Evolutionary conservation across 2,329 filamentous ascomycete genomes (phyloP).

Genomic region (Neopestalotiopsis rosae): DNA sequence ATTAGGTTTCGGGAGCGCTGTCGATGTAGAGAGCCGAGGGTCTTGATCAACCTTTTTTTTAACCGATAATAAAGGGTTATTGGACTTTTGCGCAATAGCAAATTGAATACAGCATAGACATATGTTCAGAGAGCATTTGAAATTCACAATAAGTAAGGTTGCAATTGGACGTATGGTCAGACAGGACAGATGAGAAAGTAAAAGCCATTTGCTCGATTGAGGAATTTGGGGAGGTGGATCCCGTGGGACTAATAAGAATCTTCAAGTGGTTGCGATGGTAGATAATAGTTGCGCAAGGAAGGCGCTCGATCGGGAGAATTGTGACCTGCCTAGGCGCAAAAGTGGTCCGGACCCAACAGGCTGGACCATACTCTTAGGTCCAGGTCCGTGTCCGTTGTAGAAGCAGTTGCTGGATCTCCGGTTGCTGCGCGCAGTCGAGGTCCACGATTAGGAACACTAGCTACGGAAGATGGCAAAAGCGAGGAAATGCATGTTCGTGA

Average conservation of each 20-base stretch:
- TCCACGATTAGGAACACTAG: background rate
- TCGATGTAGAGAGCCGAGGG: background rate
- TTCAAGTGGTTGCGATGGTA: background rate
- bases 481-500: constrained; percentile 27
- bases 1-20: background rate
- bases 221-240: background rate
- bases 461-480: background rate
- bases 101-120: background rate
- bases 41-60: background rate
- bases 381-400: background rate
- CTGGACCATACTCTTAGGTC: background rate
- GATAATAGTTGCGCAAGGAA: background rate
- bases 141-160: background rate
- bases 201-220: background rate
- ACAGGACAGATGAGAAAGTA: background rate
- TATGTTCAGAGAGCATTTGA: background rate
- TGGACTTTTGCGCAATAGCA: background rate
- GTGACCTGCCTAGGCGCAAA: background rate
- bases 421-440: background rate
- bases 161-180: background rate
- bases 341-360: background rate
- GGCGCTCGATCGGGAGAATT: background rate
- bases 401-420: background rate
- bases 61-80: background rate
- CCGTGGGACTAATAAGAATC: background rate